These are phyloP conservation scores for Colletotrichum chrysophilum DNA, from an alignment of 2,329 filamentous ascomycete species.

Conservation along the genomic window DNA sequence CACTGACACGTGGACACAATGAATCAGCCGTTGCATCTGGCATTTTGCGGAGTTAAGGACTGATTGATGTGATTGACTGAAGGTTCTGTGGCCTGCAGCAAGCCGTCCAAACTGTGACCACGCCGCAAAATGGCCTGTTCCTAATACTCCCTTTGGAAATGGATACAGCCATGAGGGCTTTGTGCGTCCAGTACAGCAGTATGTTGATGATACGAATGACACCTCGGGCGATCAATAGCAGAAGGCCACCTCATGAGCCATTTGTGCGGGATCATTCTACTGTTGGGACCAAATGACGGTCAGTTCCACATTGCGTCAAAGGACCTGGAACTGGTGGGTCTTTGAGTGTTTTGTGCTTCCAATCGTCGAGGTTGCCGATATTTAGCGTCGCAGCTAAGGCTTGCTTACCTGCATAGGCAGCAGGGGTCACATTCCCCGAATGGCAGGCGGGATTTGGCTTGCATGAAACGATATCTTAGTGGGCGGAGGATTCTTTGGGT, in stretches of 20 bases:
- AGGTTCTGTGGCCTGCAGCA: rapidly evolving
- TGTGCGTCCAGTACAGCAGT: neutral
- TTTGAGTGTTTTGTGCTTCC: neutral
- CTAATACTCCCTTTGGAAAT: neutral
- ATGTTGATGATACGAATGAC: neutral
- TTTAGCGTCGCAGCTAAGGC: neutral
- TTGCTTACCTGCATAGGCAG: neutral
- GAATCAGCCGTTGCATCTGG: neutral
- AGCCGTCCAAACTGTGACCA: neutral
- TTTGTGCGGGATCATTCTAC: neutral
- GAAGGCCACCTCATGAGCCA: neutral
- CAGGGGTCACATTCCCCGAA: neutral
- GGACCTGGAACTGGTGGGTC: neutral
- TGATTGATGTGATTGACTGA: neutral
- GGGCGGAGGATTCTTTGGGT: neutral
- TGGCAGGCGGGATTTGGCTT: neutral
- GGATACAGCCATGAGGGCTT: neutral
- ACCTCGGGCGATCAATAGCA: neutral
- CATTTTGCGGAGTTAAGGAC: neutral
- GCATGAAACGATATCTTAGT: neutral
- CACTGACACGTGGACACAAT: neutral
- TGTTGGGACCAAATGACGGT: neutral
- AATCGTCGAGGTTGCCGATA: neutral
- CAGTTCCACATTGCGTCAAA: neutral
- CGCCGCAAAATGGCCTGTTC: neutral